Evolutionary conservation across 805 yeast species (phyloP).

Genomic region (Ogataea nakhonphanomensis): DNA sequence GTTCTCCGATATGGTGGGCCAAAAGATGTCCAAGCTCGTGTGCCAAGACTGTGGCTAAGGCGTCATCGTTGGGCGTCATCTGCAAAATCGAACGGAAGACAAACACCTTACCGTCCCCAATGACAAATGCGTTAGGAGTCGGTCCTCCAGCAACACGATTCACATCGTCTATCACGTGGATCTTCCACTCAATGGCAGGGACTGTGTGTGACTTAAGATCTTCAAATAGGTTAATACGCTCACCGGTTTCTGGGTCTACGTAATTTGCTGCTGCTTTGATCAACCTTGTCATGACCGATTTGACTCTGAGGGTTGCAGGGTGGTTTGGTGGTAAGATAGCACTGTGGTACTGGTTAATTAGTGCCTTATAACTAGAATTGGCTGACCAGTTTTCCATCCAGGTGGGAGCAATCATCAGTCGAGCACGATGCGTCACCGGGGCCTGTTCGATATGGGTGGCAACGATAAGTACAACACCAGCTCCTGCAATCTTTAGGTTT

Average conservation of each 20-base stretch:
- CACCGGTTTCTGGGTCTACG: slow-evolving; percentile 33
- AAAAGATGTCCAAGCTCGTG: slow-evolving; percentile 95
- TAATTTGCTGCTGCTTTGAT: slow-evolving; percentile 52
- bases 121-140: slow-evolving; percentile 95
- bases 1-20: slow-evolving; percentile 88
- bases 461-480: slow-evolving; percentile 37
- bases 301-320: slow-evolving; percentile 56
- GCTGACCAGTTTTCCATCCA: slow-evolving; percentile 65
- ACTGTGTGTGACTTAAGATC: slow-evolving; percentile 22
- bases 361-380: slow-evolving; percentile 56
- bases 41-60: slow-evolving; percentile 89
- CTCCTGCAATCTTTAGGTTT: slow-evolving; percentile 33
- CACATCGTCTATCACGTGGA: slow-evolving; percentile 73
- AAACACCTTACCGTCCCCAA: slow-evolving; percentile 95
- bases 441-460: slow-evolving; percentile 67
- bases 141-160: slow-evolving; percentile 43
- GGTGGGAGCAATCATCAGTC: slow-evolving; percentile 70
- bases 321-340: slow-evolving; percentile 58
- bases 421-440: slow-evolving; percentile 68
- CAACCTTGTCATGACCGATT: slow-evolving; percentile 60
- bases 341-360: slow-evolving; percentile 50
- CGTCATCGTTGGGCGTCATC: slow-evolving; percentile 78
- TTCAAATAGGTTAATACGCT: slow-evolving; percentile 24
- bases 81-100: slow-evolving; percentile 77
- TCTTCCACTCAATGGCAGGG: slow-evolving; percentile 58